These are phyloP conservation scores for Suillus fuscotomentosus DNA, from an alignment of 768 basidiomycete species.

Conservation along the genomic window DNA sequence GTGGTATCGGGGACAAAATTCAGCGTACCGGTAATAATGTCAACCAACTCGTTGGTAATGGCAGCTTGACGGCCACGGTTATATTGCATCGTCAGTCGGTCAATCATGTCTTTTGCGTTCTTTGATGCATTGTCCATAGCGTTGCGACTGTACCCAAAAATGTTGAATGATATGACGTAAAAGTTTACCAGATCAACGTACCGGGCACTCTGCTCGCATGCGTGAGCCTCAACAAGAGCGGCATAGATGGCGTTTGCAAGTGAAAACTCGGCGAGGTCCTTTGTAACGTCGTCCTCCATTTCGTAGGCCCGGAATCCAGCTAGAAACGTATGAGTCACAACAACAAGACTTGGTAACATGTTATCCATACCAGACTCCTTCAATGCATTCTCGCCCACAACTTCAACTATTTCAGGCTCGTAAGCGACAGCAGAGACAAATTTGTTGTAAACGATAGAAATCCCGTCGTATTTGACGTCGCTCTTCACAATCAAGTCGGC, in stretches of 20 bases:
- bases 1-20: background rate
- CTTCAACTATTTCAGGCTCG: conserved; percentile 70
- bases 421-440: conserved; percentile 91
- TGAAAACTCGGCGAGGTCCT: conserved; percentile 92
- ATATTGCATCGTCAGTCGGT: conserved; percentile 86
- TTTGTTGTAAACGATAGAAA: conserved; percentile 78
- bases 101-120: conserved; percentile 96
- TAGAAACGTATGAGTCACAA: conserved; percentile 24
- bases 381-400: conserved; percentile 80
- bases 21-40: conserved; percentile 82
- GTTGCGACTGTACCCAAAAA: conserved; percentile 57
- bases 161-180: background rate
- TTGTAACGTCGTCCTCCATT: conserved; percentile 94
- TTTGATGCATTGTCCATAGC: conserved; percentile 99
- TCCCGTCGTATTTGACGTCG: conserved; percentile 83
- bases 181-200: conserved; percentile 31
- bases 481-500: conserved; percentile 90
- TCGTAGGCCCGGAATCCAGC: conserved; percentile 95
- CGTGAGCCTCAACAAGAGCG: conserved; percentile 91
- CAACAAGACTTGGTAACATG: background rate
- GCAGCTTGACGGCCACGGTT: conserved; percentile 98
- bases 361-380: conserved; percentile 69
- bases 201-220: conserved; percentile 92
- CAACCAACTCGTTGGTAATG: conserved; percentile 93
- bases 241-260: conserved; percentile 96